A percentile compares a stretch with the other conserved stretches of the same genome.
These are phyloP conservation scores for Solanum dulcamara DNA, from an alignment of 257 asterid genomes.

Conservation along the genomic window DNA sequence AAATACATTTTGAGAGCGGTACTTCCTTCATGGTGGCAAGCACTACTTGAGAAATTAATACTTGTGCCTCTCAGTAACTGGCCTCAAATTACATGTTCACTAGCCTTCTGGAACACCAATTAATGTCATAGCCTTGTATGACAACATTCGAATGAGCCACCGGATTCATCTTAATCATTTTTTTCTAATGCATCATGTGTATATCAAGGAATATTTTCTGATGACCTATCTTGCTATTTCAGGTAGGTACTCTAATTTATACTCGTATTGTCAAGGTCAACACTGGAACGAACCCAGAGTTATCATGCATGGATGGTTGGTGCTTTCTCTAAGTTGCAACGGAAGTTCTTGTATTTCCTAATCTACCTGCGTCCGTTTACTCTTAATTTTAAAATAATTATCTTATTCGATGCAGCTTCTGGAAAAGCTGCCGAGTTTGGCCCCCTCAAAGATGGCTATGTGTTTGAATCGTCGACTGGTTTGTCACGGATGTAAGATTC, in stretches of 20 bases:
- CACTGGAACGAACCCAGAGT: conserved; percentile 87
- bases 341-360: not conserved
- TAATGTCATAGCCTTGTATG: too few species aligned
- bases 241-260: conserved; percentile 80
- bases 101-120: too few species aligned
- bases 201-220: not conserved
- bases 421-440: conserved; percentile 96
- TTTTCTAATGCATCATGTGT: not conserved
- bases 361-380: not conserved
- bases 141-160: not conserved
- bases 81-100: not conserved
- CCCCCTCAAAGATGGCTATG: conserved; percentile 80
- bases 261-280: conserved; percentile 85
- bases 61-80: not conserved
- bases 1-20: not conserved
- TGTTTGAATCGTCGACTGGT: conserved; percentile 91
- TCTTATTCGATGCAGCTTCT: conserved; percentile 25
- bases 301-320: conserved; percentile 96
- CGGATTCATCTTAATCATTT: not conserved
- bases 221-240: conserved; percentile 12
- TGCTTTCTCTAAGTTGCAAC: not conserved
- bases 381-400: not conserved
- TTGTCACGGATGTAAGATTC: conserved; percentile 60
- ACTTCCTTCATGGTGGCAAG: not conserved
- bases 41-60: not conserved